These are phyloP conservation scores for Fraxinus ornus DNA, from an alignment of 305 asterid species.

Conservation along the genomic window DNA sequence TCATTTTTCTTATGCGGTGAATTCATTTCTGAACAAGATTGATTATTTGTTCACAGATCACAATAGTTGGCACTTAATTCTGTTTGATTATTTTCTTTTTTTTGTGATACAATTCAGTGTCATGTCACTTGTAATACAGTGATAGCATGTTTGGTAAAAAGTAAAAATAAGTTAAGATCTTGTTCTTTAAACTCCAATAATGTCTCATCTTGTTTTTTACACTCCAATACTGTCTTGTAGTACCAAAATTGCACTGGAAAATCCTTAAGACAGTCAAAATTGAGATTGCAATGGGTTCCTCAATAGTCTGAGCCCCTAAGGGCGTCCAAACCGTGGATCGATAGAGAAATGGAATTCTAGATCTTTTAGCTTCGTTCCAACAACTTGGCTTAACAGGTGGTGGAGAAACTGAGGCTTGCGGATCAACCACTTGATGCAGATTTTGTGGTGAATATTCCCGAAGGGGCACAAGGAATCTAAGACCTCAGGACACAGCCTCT, in stretches of 20 bases:
- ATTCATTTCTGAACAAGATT: not conserved
- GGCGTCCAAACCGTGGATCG: not conserved
- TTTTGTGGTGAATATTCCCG: not conserved
- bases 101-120: not conserved
- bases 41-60: not conserved
- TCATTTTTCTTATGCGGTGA: not conserved
- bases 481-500: not conserved
- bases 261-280: not conserved
- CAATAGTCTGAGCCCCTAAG: not conserved
- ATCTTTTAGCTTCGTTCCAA: not conserved
- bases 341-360: not conserved
- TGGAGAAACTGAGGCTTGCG: not conserved
- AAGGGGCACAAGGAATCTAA: not conserved
- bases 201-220: not conserved
- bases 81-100: not conserved
- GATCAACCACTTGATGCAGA: not conserved
- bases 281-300: not conserved
- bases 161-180: not conserved
- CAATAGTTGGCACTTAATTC: not conserved
- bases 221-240: not conserved
- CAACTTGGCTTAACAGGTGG: not conserved
- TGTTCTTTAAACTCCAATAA: not conserved
- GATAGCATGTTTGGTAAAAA: not conserved
- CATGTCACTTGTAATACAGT: not conserved
- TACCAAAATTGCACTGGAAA: not conserved